Base-by-base conservation (phyloP, 192 early-diverging fungal species). In the Phlyctochytrium arcticum region DNA sequence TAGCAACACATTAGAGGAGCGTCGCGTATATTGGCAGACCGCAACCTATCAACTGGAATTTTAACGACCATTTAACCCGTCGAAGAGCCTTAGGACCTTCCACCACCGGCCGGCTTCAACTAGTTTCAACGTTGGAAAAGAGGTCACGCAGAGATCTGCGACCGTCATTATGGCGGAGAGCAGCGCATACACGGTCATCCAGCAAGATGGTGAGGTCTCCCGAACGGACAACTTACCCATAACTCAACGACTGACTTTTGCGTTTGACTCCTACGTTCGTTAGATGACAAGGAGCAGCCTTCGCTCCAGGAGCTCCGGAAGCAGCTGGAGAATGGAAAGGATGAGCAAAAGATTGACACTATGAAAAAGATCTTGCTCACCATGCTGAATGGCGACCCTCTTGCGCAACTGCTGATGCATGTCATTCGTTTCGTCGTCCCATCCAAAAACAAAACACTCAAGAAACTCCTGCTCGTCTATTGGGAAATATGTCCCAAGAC, bases 391-490 rank as follows among this genome's bases (percentile, higher is more conserved):
- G 96, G 96, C 36, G 95, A 99, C 65, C 89, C 90, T 31, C 21
- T 77, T 19, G 85, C 88, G 39, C 80, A 87, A 71, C 80, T 99
- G 37, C 84, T 99, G 48, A 94, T 99, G 92, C 94, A 95, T 71
- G 87, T 99, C 68, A 99, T 99, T 77, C 93, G 94, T 56, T 97
- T 96, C 73, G 91, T 97, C 29, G 86, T 96, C 84, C 96, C 95
- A 27, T 90, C 89, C 21, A 92, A 90, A 73, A 93, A 93, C 85
- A 99, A 99, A 78, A 70, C 83, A 67, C 86, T 99, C 42, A 99
- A 99, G 84, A 99, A 99, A 76, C 81, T 99, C 36, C 81, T 95
- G 48, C 87, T 95, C 56, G 85, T 97, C 59, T 99, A 97, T 79
- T 94, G 93, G 90, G 96, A 99, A 71, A 91, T 99, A 36, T 95